Evolutionary conservation across 441 rosid species (phyloP), one percentile per base, ranked within the genome.

Genomic region (Populus hybrid): DNA sequence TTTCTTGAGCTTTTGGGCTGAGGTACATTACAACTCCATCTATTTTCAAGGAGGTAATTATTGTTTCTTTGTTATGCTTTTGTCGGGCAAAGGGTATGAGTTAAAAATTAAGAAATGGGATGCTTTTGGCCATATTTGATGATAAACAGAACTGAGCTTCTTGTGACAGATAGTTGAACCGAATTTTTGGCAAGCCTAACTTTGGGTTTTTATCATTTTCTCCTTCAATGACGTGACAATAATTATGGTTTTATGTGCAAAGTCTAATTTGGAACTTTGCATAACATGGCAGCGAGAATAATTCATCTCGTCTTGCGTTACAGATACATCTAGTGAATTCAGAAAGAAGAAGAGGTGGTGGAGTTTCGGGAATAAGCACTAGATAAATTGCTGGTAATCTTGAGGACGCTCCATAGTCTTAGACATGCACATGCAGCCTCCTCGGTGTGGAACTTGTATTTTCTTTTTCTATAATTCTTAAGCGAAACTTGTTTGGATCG

Each of bases 1-100:
- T 77, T 92, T 87, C 82, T 81, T 95, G 87, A 95, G 99, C 84
- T 95, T 95, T 74, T 95, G 99, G 99, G 98, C 99, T 8, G 99
- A 95, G 83, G 99, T 95, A 78, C 99, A 95, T 83, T 95, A 95
- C 88, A 95, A 95, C 77, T 92, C 99, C 26, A 89, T 95, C 21
- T 93, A 91, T 82, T 93, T 92, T 20, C 89, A 85, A 81, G 97
- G 92, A 94, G 99, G 99, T 95, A 85, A 83, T 8, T 65, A 3
- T 38, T 76, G 21, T 71, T 53, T 29, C 23, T 70, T 74, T 40
- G 2, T 50, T 36, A 56, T 35, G 28, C 71, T 10, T 61, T 71
- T 35, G 16, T 5, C 7, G 45, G 63, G 56, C 24, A 33, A 56
- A 40, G 33, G 21, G 56, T 9, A 33, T 29, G 14, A 67, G 24